phyloP scores from a whole-genome alignment of 2,329 filamentous ascomycete genomes.

The Thelonectria blattea region DNA sequence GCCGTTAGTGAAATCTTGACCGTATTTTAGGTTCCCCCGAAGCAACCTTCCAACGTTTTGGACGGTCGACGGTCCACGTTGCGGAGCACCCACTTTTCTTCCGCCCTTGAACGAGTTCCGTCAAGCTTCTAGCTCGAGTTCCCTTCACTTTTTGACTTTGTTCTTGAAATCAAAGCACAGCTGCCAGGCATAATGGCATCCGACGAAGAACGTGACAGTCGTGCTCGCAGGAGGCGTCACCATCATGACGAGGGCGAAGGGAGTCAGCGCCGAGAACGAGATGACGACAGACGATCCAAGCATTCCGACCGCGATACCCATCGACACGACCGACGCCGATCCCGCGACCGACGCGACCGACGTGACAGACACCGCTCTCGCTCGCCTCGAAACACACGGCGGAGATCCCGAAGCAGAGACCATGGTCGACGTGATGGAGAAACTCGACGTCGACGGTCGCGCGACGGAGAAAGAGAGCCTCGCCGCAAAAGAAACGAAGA shows the following conservation, averaged over 20 bases:
- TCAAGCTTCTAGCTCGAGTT: slow-evolving; percentile 4
- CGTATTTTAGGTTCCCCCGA: background rate
- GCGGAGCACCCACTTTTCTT: slow-evolving; percentile 9
- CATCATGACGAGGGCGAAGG: slow-evolving; percentile 26
- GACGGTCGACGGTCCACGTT: background rate
- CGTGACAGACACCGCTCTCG: slow-evolving; percentile 42
- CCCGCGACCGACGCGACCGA: slow-evolving; percentile 38
- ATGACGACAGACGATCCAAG: slow-evolving; percentile 34
- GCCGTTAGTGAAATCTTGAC: too few species aligned
- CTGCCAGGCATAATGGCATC: slow-evolving; percentile 35
- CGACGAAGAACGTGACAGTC: slow-evolving; percentile 31
- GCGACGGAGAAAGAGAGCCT: slow-evolving; percentile 41
- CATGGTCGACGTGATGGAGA: slow-evolving; percentile 31
- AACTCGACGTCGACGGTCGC: slow-evolving; percentile 40
- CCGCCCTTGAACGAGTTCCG: background rate
- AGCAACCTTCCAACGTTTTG: background rate
- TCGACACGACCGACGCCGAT: slow-evolving; percentile 37
- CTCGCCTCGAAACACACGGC: slow-evolving; percentile 39
- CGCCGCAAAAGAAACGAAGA: slow-evolving; percentile 35
- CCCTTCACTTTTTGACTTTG: background rate
- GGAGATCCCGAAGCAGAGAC: slow-evolving; percentile 38
- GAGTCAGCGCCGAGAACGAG: slow-evolving; percentile 19
- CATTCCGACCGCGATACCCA: slow-evolving; percentile 32
- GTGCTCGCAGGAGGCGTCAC: slow-evolving; percentile 26
- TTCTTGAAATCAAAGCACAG: background rate